Base-by-base conservation (phyloP, 1,284 basidiomycete genomes). In the Xerocomus amazonicus region DNA sequence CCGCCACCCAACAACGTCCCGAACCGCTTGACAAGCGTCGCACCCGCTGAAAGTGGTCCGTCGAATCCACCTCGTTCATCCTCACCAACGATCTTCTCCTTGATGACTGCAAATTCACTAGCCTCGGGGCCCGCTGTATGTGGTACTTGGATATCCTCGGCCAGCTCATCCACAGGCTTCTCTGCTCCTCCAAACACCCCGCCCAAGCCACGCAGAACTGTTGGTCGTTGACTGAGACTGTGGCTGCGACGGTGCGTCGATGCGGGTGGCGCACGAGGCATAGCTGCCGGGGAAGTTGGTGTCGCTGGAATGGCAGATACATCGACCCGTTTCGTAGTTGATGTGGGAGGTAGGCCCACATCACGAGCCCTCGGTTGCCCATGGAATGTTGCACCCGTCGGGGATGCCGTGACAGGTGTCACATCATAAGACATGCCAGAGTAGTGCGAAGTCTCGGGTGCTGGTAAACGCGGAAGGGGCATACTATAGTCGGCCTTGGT, bases 401-500 rank as follows among this genome's bases (percentile, higher is more conserved):
- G 82, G 5, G 75, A 67, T 5, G 77, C 70, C 72, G 76, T 62
- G 19, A 75, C 71, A 13, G 72, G 65, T 13, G 75, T 69, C 13
- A 70, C 68, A 54, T 89, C 87, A 60, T 90, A 90, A 29, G 86
- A 87, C 77, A 84, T 77, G 7, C 81, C 84, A 16, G 84, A 87
- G 59, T 82, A 87, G 65, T 90, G 88, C 1, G 81, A 80, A 1
- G 86, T 84, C 56, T 87, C 84, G 0, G 92, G 92, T 1, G 87
- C 80, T 29, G 90, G 90, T 7, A 94, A 75, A 19, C 84, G 78
- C 1, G 91, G 90, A 7, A 94, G 75, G 0, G 83, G 79, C 84
- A 92, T 91, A 56, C 78, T 83, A 65, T 91, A 94, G 58, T 90
- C 86, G 6, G 82, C 80, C 60, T 80, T 84, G 16, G 63, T 59